These are phyloP conservation scores for Lippia alba DNA, from an alignment of 305 asterid genomes.

Conservation along the genomic window DNA sequence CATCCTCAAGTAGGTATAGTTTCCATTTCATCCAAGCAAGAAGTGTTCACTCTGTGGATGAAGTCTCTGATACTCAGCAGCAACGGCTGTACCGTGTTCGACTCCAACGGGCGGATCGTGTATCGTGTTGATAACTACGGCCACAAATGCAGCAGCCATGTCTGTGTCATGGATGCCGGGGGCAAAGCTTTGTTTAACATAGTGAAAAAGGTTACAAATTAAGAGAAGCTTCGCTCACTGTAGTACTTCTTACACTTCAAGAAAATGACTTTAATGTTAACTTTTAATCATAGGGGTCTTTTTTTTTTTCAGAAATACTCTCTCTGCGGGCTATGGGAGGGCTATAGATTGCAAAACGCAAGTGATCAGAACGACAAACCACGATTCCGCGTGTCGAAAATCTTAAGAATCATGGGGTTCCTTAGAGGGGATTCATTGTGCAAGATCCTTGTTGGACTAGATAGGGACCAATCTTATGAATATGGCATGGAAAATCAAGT, in stretches of 20 bases:
- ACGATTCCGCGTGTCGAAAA: slow-evolving; percentile 36
- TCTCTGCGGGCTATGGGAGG: slow-evolving; percentile 45
- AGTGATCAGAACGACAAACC: slow-evolving; percentile 3
- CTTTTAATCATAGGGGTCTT: background rate
- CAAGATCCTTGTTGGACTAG: slow-evolving; percentile 36
- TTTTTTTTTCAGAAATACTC: slow-evolving; percentile 30
- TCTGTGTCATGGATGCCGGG: slow-evolving; percentile 42
- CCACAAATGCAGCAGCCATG: slow-evolving; percentile 31
- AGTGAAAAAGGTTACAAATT: slow-evolving; percentile 41
- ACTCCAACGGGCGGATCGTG: slow-evolving; percentile 41
- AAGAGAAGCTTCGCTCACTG: too few species aligned
- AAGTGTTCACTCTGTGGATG: slow-evolving; percentile 56
- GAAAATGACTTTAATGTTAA: too few species aligned
- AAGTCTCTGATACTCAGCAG: slow-evolving; percentile 49
- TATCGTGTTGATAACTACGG: slow-evolving; percentile 51
- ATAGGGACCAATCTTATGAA: slow-evolving; percentile 12
- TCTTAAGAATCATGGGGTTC: slow-evolving; percentile 35
- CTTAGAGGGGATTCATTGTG: slow-evolving; percentile 34
- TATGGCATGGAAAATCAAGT: slow-evolving; percentile 43
- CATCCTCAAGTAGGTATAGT: slow-evolving; percentile 38
- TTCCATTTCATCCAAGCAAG: slow-evolving; percentile 43
- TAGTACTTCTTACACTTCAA: too few species aligned
- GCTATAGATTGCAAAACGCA: slow-evolving; percentile 29
- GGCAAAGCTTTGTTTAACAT: slow-evolving; percentile 44
- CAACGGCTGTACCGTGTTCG: slow-evolving; percentile 51